Percentiles rank a stretch among this genome's conserved stretches.
Evolutionary conservation across 1,139 yeast species (phyloP).

Genomic region (Petasospora fabianii): DNA sequence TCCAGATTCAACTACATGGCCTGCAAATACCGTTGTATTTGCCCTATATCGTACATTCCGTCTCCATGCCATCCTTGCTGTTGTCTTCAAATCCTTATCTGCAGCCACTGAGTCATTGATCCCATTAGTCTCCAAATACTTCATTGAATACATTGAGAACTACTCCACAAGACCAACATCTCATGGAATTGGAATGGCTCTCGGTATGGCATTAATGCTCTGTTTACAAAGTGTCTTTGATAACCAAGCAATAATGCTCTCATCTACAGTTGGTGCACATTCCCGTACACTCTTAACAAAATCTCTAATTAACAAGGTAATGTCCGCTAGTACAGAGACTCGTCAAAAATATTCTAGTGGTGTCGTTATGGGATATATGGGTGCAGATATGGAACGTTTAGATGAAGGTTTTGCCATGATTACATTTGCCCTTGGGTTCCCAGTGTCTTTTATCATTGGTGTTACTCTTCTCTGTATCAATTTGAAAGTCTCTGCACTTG

Average conservation of each 20-base stretch:
- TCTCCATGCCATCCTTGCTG: constrained; percentile 43
- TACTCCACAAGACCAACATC: neutral
- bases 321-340: constrained; percentile 52
- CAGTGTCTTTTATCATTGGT: constrained; percentile 52
- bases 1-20: constrained; percentile 29
- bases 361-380: constrained; percentile 63
- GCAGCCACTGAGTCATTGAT: constrained; percentile 40
- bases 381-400: constrained; percentile 52
- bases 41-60: constrained; percentile 53
- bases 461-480: constrained; percentile 63
- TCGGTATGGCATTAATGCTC: constrained; percentile 47
- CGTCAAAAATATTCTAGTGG: constrained; percentile 59
- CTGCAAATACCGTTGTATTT: constrained; percentile 15
- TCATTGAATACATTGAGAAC: constrained; percentile 43
- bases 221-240: constrained; percentile 43
- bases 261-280: constrained; percentile 60
- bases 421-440: constrained; percentile 69
- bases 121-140: constrained; percentile 45
- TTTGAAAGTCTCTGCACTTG: constrained; percentile 68
- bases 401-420: constrained; percentile 44
- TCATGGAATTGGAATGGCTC: constrained; percentile 53
- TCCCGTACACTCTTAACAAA: constrained; percentile 63
- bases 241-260: constrained; percentile 59
- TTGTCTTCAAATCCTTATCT: constrained; percentile 39
- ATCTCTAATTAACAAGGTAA: constrained; percentile 60